Evolutionary conservation across 202 grass and related monocot species (phyloP), one percentile per base, ranked within the genome.

Genomic region (Digitaria exilis): DNA sequence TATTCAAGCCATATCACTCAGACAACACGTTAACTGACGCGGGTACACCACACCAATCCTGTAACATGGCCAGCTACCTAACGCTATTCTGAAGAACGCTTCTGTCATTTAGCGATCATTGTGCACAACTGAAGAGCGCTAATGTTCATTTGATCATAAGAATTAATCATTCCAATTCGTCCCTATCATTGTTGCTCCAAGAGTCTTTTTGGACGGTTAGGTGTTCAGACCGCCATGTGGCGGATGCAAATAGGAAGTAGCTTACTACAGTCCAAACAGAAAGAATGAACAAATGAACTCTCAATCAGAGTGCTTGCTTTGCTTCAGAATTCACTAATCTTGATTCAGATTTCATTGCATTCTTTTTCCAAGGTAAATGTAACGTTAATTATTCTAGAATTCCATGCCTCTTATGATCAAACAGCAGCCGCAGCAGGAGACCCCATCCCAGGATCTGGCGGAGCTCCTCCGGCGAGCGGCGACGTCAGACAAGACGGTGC

Each of bases 401-500:
- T 16, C 7, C 71, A 7, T 50, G 21, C 32, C 8, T 0, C 0
- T 37, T 10, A 24, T 6, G 8, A 0, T 14, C 67, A 42, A 31
- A 18, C 37, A 71, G 9, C 7, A 65, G 6, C n/a, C n/a, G n/a
- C 5, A 43, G 45, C 30, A 74, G 2, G 11, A 50, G 15, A 3
- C 18, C 3, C 2, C 17, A 6, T 5, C 56, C 15, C 16, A 72
- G 22, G 75, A 92, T 11, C 76, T 96, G 4, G 57, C 71, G 2
- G 85, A 85, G 0, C 43, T 96, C 7, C 76, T 96, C 66, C 68
- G 74, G 7, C 78, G 71, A 65, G 86, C 78, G 0, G 88, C 90
- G 3, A 96, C 84, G 3, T 0, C 52, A 0, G 86, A 96, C 46
- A 75, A 69, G 15, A 93, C 81, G 0, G 79, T 95, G 17, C 86